phyloP scores from a whole-genome alignment of 768 basidiomycete species.

The Leccinum arenicola region DNA sequence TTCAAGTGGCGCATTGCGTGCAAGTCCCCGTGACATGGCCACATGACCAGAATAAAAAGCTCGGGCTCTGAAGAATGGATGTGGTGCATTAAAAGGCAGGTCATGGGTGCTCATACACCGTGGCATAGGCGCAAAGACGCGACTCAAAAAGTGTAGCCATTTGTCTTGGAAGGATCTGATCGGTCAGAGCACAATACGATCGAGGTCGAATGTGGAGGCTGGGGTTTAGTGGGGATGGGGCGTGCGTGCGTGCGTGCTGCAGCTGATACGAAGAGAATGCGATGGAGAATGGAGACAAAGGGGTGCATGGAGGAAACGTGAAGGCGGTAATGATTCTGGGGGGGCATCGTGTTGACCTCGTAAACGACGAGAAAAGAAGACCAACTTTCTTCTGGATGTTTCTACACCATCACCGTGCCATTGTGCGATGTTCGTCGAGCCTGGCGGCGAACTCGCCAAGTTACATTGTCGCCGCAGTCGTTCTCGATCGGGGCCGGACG shows the following conservation, averaged over 20 bases:
- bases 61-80: slow-evolving; percentile 14
- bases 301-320: slow-evolving; percentile 21
- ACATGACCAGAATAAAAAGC: not conserved
- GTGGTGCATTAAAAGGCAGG: slow-evolving; percentile 12
- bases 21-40: slow-evolving; percentile 1
- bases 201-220: slow-evolving; percentile 1
- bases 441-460: slow-evolving; percentile 1
- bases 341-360: slow-evolving; percentile 1
- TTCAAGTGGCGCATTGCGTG: slow-evolving; percentile 12
- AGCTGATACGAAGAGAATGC: slow-evolving; percentile 14
- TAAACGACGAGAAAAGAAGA: slow-evolving; percentile 3
- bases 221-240: slow-evolving; percentile 13
- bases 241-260: slow-evolving; percentile 4
- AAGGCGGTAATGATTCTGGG: slow-evolving; percentile 22
- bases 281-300: slow-evolving; percentile 18
- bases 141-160: not conserved
- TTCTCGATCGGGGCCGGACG: not conserved
- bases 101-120: slow-evolving; percentile 4
- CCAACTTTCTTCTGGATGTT: not conserved
- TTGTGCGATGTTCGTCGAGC: not conserved
- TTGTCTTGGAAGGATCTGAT: slow-evolving; percentile 18
- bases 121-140: slow-evolving; percentile 10
- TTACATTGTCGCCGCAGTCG: slow-evolving; percentile 1
- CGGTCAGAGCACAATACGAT: slow-evolving; percentile 5
- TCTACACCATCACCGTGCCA: not conserved